These are phyloP conservation scores for Clonostachys rosea DNA, from an alignment of 2,329 filamentous ascomycete genomes.

Conservation along the genomic window DNA sequence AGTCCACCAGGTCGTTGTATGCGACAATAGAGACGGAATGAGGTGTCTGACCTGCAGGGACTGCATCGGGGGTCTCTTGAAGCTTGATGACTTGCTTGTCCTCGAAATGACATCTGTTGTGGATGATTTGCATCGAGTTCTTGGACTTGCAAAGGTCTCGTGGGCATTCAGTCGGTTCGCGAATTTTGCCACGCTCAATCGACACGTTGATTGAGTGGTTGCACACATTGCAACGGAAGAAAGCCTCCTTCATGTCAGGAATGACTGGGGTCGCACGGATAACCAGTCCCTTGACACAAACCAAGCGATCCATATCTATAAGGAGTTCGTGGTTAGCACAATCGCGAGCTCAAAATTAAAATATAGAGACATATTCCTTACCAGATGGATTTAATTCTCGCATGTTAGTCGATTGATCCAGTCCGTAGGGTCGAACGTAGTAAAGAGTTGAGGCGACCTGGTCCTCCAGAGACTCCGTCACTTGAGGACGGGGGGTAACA, in stretches of 20 bases:
- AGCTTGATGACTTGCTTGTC: conserved; percentile 99
- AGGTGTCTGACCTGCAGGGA: conserved; percentile 93
- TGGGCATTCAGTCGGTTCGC: conserved; percentile 87
- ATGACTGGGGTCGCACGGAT: conserved; percentile 96
- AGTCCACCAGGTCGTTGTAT: conserved; percentile 94
- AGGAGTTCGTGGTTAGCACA: conserved; percentile 6
- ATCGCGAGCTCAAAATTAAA: neutral
- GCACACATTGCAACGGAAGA: conserved; percentile 93
- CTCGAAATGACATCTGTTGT: conserved; percentile 90
- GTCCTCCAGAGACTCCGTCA: conserved; percentile 59
- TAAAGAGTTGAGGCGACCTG: conserved; percentile 79
- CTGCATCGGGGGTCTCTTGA: conserved; percentile 92
- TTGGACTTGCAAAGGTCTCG: conserved; percentile 74
- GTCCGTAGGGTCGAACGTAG: conserved; percentile 82
- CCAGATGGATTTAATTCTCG: conserved; percentile 88
- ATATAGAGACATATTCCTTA: conserved; percentile 20
- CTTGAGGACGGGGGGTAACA: conserved; percentile 24
- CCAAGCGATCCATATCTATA: conserved; percentile 87
- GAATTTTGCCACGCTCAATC: conserved; percentile 93
- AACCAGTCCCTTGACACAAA: conserved; percentile 92
- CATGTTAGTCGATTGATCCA: conserved; percentile 85
- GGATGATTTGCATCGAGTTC: conserved; percentile 97
- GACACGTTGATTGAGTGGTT: conserved; percentile 87
- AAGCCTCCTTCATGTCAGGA: conserved; percentile 98
- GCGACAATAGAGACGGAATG: conserved; percentile 95